Conservation (phyloP, 2,329 filamentous ascomycete genomes). For the Diaporthe vexans region DNA sequence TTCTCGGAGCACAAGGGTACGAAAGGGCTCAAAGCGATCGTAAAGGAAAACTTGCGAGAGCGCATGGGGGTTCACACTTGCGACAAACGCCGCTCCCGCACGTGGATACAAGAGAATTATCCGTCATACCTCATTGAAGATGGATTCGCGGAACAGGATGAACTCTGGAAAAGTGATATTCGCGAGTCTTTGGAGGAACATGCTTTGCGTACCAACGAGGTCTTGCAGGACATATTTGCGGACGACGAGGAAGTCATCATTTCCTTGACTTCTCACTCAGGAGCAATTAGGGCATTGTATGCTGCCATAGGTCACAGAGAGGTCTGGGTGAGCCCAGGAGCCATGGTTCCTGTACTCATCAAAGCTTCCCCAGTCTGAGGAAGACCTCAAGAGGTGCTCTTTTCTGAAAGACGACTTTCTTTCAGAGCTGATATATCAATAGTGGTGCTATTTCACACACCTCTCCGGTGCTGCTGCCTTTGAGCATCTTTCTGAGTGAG, state of each 20-base stretch:
- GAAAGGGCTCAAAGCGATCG: not conserved
- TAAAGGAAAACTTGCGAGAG: not conserved
- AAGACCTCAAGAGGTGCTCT: not conserved
- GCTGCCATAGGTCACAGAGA: constrained; percentile 16
- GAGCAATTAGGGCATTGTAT: constrained; percentile 53
- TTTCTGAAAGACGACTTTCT: no score
- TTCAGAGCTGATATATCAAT: not conserved
- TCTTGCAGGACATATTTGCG: not conserved
- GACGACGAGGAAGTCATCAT: constrained; percentile 53
- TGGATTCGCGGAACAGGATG: not conserved
- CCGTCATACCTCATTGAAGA: not conserved
- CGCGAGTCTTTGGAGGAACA: not conserved
- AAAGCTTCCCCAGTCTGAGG: not conserved
- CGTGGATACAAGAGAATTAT: constrained; percentile 2
- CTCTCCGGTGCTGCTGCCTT: not conserved
- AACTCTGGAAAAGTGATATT: not conserved
- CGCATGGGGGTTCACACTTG: not conserved
- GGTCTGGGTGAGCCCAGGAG: constrained; percentile 13
- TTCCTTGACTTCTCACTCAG: constrained; percentile 65
- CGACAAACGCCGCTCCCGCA: not conserved
- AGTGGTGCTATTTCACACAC: not conserved
- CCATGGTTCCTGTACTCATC: not conserved
- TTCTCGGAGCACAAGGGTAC: not conserved
- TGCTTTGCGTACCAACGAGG: not conserved
- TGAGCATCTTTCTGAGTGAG: not conserved